A percentile compares a stretch with the other conserved stretches of the same genome.
Evolutionary conservation across 2,329 filamentous ascomycete genomes (phyloP).

Genomic region (Phialophora chinensis): DNA sequence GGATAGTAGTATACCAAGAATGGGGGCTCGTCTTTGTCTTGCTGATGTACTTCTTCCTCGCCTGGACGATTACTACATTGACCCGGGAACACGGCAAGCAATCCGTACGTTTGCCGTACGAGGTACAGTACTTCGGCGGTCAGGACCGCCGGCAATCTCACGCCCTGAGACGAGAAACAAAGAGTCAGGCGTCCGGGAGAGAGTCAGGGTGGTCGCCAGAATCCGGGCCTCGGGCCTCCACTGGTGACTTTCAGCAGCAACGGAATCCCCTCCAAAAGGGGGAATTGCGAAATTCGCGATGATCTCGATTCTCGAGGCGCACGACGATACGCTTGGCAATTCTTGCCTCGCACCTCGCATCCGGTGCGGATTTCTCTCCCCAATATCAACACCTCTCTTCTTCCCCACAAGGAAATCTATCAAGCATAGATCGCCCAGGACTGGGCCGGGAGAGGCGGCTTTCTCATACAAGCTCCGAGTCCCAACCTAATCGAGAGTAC

Average conservation of each 20-base stretch:
- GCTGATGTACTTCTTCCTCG: background rate
- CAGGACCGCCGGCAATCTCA: too few relatives aligned
- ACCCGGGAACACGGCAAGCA: background rate
- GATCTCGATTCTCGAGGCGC: background rate
- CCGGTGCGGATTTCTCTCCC: background rate
- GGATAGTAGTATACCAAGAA: background rate
- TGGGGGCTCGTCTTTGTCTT: background rate
- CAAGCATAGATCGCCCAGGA: background rate
- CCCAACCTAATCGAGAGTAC: background rate
- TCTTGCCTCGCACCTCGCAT: background rate
- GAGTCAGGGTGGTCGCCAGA: too few relatives aligned
- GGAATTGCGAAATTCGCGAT: background rate
- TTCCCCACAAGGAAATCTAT: background rate
- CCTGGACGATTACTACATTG: background rate
- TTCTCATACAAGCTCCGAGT: background rate
- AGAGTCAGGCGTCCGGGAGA: too few relatives aligned
- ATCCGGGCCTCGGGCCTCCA: too few relatives aligned
- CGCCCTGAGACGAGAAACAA: too few relatives aligned
- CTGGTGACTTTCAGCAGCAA: background rate
- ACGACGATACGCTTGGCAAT: background rate
- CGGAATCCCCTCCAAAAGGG: background rate
- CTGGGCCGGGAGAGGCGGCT: background rate
- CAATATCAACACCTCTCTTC: background rate
- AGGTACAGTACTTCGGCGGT: too few relatives aligned
- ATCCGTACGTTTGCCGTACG: background rate